A percentile compares a stretch with the other conserved stretches of the same genome.
Evolutionary conservation across 164 flowering plant genomes (phyloP).

Genomic region (Stephania japonica): DNA sequence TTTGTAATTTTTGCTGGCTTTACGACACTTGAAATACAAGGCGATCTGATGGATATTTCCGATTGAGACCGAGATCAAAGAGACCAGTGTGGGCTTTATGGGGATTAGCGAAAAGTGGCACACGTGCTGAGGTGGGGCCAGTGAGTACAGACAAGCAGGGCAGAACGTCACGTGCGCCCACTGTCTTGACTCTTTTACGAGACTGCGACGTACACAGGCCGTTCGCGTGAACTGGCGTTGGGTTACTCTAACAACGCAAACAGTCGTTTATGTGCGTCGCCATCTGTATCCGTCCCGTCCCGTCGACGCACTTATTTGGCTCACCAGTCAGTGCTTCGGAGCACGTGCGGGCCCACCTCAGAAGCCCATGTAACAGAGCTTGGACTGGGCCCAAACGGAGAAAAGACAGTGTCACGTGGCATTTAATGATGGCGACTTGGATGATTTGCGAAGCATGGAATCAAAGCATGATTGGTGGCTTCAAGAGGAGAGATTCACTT

Average conservation of each 20-base stretch:
- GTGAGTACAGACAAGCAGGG: constrained; percentile 2
- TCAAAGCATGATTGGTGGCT: not conserved
- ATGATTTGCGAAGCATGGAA: not conserved
- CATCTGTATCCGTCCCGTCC: not conserved
- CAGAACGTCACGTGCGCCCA: constrained; percentile 1
- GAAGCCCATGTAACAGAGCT: not conserved
- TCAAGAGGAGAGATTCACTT: not conserved
- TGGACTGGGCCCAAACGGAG: not conserved
- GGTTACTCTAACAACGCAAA: not conserved
- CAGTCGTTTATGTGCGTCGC: not conserved
- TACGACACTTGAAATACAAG: too few species aligned
- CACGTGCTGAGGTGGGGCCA: constrained; percentile 1
- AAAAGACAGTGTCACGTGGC: not conserved
- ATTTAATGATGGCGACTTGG: not conserved
- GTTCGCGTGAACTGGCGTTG: constrained; percentile 4
- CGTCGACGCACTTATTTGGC: not conserved
- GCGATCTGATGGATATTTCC: too few species aligned
- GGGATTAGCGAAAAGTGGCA: not conserved
- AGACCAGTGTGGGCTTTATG: not conserved
- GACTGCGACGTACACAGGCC: not conserved
- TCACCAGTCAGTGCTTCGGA: not conserved
- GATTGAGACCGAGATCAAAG: too few species aligned
- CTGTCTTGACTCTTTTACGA: not conserved
- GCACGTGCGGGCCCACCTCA: not conserved
- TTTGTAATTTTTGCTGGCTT: too few species aligned